phyloP scores from a whole-genome alignment of 1,284 basidiomycete genomes.

The Golubevia sp. region DNA sequence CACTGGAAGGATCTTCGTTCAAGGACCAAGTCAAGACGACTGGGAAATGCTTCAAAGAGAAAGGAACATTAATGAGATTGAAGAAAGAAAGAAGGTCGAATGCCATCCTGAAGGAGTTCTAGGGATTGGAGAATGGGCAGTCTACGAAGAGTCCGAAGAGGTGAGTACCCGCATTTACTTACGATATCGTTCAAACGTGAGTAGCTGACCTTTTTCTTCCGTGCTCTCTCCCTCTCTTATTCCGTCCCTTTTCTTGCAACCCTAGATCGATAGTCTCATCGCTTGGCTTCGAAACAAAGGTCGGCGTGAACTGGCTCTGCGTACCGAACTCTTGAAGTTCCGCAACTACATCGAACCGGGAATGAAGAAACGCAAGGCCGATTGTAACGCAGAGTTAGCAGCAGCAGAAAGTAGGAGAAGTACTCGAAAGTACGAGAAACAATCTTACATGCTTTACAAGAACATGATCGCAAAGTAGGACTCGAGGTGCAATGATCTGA shows the following conservation, averaged over 20 bases:
- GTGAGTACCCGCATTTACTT: constrained; percentile 63
- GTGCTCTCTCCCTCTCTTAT: neutral
- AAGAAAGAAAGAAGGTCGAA: constrained; percentile 71
- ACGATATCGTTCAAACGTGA: constrained; percentile 9
- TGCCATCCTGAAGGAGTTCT: constrained; percentile 77
- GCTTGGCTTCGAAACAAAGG: constrained; percentile 92
- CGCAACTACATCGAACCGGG: constrained; percentile 81
- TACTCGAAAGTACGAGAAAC: constrained; percentile 2
- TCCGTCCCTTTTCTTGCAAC: constrained; percentile 5
- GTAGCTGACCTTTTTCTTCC: constrained; percentile 2
- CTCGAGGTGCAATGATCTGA: neutral
- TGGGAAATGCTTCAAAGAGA: constrained; percentile 68
- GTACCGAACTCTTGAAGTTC: constrained; percentile 80
- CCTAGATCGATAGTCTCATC: constrained; percentile 77
- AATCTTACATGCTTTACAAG: constrained; percentile 1
- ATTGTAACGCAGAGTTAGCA: neutral
- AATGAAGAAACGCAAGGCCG: constrained; percentile 62
- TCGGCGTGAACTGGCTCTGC: constrained; percentile 80
- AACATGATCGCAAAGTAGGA: neutral
- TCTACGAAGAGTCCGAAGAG: constrained; percentile 83
- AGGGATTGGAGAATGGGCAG: constrained; percentile 80
- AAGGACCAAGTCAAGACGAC: constrained; percentile 76
- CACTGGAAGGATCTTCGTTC: constrained; percentile 84
- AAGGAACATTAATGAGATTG: constrained; percentile 13
- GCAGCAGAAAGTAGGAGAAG: neutral